Conservation (phyloP, 306 rosid species). For the Trichosanthes truncata region DNA sequence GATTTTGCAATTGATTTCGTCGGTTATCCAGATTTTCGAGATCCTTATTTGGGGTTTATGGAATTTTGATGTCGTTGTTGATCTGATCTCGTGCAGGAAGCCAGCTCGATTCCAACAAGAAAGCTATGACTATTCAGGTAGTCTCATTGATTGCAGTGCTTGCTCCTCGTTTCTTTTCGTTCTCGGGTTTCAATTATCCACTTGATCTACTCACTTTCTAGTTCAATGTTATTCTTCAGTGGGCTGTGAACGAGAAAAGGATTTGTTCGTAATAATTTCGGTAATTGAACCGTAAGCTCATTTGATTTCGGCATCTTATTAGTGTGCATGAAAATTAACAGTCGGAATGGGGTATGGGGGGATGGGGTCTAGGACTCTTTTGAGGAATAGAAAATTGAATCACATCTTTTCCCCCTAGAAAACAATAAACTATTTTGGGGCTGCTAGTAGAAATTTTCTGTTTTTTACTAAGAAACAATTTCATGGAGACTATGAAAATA, state of each 20-base stretch:
- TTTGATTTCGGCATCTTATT: neutral
- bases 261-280: neutral
- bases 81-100: conserved; percentile 34
- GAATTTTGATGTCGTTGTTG: neutral
- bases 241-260: neutral
- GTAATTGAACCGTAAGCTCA: neutral
- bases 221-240: neutral
- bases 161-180: neutral
- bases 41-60: neutral
- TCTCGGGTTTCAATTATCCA: neutral
- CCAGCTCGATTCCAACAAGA: conserved; percentile 71
- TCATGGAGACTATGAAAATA: neutral
- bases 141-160: neutral
- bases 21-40: neutral
- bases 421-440: neutral
- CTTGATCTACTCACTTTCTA: neutral
- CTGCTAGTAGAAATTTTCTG: neutral
- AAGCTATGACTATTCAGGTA: conserved; percentile 75
- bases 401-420: neutral
- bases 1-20: neutral
- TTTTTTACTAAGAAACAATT: neutral
- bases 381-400: neutral
- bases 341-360: neutral
- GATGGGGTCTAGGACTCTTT: neutral
- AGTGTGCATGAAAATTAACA: neutral